Conservation (phyloP, 768 basidiomycete genomes). For the Phylloporus rhodoxanthus region DNA sequence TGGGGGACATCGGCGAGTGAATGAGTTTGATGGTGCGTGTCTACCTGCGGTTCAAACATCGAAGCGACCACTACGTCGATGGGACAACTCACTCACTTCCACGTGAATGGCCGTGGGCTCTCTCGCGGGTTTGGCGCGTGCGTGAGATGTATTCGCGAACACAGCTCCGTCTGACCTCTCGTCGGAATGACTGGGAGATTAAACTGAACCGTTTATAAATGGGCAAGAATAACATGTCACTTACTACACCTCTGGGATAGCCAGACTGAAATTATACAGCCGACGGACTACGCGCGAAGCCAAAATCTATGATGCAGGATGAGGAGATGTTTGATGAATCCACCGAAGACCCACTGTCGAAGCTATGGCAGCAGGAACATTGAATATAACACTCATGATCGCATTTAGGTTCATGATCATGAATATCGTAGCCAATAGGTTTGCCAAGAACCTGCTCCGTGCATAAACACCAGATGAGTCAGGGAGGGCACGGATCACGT, state of each 20-base stretch:
- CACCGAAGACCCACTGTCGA: conserved; percentile 35
- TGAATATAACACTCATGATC: conserved; percentile 63
- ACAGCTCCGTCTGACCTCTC: conserved; percentile 16
- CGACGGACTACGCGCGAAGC: conserved; percentile 58
- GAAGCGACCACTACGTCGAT: background rate
- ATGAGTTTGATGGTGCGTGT: conserved; percentile 25
- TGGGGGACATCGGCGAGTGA: conserved; percentile 21
- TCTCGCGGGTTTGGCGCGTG: conserved; percentile 14
- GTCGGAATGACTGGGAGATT: conserved; percentile 13
- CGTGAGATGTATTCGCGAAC: conserved; percentile 13
- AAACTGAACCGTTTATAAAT: background rate
- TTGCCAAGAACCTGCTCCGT: conserved; percentile 34
- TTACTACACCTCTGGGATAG: conserved; percentile 27
- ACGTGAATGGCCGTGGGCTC: conserved; percentile 27
- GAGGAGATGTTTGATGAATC: background rate
- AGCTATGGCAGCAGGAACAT: conserved; percentile 55
- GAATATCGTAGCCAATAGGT: conserved; percentile 46
- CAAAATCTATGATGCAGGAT: conserved; percentile 38
- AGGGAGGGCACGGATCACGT: conserved; percentile 18
- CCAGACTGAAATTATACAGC: conserved; percentile 42
- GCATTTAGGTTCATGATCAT: conserved; percentile 62
- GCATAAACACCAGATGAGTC: conserved; percentile 25
- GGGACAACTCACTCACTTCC: conserved; percentile 24
- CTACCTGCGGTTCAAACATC: conserved; percentile 18
- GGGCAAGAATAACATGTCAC: conserved; percentile 1